These are phyloP conservation scores for Mucor sp. DNA, from an alignment of 371 early-diverging fungal genomes.

Conservation along the genomic window DNA sequence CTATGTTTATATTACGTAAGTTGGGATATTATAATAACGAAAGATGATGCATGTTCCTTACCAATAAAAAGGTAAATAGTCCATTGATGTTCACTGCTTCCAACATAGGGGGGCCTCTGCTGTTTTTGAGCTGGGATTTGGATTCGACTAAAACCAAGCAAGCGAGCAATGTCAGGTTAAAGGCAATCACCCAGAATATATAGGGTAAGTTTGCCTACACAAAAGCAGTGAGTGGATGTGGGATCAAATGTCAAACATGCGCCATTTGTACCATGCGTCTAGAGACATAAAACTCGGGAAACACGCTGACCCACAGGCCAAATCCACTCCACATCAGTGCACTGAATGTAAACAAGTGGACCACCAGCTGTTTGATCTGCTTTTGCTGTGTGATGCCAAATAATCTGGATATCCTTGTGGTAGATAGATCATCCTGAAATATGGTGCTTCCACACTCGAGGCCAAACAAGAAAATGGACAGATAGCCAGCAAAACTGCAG, in stretches of 20 bases:
- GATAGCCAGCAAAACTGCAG: conserved; percentile 81
- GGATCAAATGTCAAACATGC: background rate
- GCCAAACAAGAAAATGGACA: conserved; percentile 77
- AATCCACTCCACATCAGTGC: conserved; percentile 38
- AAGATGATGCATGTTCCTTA: conserved; percentile 10
- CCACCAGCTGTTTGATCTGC: background rate
- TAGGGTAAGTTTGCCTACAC: conserved; percentile 75
- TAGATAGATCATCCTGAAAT: conserved; percentile 19
- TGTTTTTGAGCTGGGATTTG: conserved; percentile 6
- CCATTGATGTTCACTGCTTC: conserved; percentile 81
- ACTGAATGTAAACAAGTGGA: conserved; percentile 20
- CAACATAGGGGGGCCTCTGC: conserved; percentile 58
- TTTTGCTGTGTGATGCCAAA: background rate
- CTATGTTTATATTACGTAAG: conserved; percentile 17
- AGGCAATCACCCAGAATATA: conserved; percentile 72
- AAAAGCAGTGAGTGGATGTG: background rate
- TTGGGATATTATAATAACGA: background rate
- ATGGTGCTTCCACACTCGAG: conserved; percentile 59
- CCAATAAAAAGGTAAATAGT: conserved; percentile 81
- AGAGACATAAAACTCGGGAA: conserved; percentile 49
- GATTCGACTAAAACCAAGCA: conserved; percentile 61
- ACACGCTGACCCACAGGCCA: conserved; percentile 19
- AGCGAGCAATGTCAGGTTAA: conserved; percentile 62
- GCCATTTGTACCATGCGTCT: conserved; percentile 62
- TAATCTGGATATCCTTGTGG: conserved; percentile 1